Percentiles rank a stretch among this genome's conserved stretches.
phyloP scores from a whole-genome alignment of 2,329 filamentous ascomycete genomes.

The Apiospora kogelbergensis region DNA sequence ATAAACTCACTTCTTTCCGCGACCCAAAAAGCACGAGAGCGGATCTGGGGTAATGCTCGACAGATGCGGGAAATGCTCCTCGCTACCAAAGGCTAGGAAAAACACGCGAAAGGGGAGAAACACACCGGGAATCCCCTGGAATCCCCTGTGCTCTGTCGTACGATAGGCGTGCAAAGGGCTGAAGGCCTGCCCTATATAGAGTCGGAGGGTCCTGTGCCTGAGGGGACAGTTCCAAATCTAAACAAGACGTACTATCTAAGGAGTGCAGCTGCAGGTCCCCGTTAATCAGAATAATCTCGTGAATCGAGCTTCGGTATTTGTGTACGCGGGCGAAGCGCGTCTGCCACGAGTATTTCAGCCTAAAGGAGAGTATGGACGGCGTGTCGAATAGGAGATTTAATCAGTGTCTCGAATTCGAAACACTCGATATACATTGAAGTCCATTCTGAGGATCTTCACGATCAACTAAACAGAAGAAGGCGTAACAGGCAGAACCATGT shows the following conservation, averaged over 20 bases:
- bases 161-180: background rate
- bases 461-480: background rate
- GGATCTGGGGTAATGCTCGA: background rate
- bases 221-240: background rate
- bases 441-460: background rate
- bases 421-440: background rate
- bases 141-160: background rate
- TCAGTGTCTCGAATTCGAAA: background rate
- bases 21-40: background rate
- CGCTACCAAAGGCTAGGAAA: background rate
- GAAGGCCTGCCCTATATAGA: background rate
- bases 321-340: background rate
- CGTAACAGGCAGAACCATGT: background rate
- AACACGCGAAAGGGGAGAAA: background rate
- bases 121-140: background rate
- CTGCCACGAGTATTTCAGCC: conserved; percentile 6
- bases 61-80: background rate
- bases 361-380: background rate
- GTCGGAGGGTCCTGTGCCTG: background rate
- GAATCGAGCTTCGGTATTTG: background rate
- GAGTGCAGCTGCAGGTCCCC: conserved; percentile 3
- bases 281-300: background rate
- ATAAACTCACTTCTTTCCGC: background rate
- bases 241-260: background rate
- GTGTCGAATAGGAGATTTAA: background rate